Percentiles rank a stretch among this genome's conserved stretches.
Conservation (phyloP, 352 stramenopile species). For the Phytophthora crassamura region DNA sequence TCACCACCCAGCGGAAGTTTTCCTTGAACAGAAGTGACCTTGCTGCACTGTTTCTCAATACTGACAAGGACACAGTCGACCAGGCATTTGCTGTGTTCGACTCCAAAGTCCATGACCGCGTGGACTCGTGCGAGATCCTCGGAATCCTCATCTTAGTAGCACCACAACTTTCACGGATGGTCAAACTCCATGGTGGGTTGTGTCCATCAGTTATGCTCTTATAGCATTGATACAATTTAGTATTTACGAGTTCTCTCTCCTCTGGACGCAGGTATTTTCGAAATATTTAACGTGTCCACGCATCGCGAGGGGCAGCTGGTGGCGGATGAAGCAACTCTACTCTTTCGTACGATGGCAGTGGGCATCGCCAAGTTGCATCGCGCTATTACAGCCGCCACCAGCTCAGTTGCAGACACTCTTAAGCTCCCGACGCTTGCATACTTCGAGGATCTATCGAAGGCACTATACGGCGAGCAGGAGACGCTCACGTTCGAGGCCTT, state of each 20-base stretch:
- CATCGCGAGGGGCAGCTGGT: slow-evolving; percentile 36
- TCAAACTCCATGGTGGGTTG: slow-evolving; percentile 28
- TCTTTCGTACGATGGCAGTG: slow-evolving; percentile 32
- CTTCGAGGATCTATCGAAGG: slow-evolving; percentile 43
- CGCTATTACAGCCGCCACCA: background rate
- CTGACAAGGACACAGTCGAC: slow-evolving; percentile 8
- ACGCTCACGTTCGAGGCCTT: slow-evolving; percentile 30
- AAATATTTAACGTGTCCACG: slow-evolving; percentile 43
- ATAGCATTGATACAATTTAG: background rate
- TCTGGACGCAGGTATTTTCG: slow-evolving; percentile 29
- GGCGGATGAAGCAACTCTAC: slow-evolving; percentile 40
- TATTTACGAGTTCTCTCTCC: background rate
- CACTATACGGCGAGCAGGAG: slow-evolving; percentile 36
- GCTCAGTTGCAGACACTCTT: background rate
- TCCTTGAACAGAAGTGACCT: slow-evolving; percentile 11
- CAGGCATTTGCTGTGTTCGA: slow-evolving; percentile 28
- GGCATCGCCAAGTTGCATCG: slow-evolving; percentile 19
- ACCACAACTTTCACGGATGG: slow-evolving; percentile 21
- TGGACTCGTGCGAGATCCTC: slow-evolving; percentile 35
- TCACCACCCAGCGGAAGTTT: slow-evolving; percentile 22
- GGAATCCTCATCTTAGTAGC: slow-evolving; percentile 29
- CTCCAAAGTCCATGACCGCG: background rate
- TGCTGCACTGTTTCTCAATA: slow-evolving; percentile 9
- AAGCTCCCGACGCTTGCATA: slow-evolving; percentile 7
- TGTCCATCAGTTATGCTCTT: background rate